phyloP scores from a whole-genome alignment of 371 early-diverging fungal genomes.

The Syncephalastrum sp. region DNA sequence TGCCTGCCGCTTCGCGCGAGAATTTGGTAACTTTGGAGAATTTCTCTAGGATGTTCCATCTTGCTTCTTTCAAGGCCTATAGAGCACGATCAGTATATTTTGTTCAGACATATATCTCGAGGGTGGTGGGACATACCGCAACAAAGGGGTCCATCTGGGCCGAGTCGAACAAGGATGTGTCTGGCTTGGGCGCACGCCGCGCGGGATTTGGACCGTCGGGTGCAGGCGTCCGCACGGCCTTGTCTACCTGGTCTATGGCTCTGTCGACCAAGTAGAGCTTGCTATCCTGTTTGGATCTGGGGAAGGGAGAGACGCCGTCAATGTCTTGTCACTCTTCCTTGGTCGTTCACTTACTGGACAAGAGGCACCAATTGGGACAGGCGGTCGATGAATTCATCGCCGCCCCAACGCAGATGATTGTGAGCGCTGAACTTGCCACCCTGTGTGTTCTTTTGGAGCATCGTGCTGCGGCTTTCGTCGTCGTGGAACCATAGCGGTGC shows the following conservation, averaged over 20 bases:
- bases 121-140: constrained; percentile 21
- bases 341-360: constrained; percentile 15
- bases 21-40: constrained; percentile 79
- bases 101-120: neutral
- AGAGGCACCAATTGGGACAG: constrained; percentile 26
- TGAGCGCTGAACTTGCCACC: constrained; percentile 31
- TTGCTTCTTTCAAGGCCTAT: constrained; percentile 66
- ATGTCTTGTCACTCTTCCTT: neutral
- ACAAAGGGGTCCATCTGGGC: constrained; percentile 48
- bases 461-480: constrained; percentile 50
- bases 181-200: neutral
- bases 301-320: no score
- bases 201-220: neutral
- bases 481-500: constrained; percentile 51
- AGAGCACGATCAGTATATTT: neutral
- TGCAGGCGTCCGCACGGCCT: neutral
- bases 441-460: constrained; percentile 44
- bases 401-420: constrained; percentile 40
- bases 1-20: constrained; percentile 63
- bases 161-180: constrained; percentile 26
- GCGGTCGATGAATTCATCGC: constrained; percentile 45
- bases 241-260: neutral
- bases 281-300: constrained; percentile 19
- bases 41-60: constrained; percentile 79
- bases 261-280: constrained; percentile 9